phyloP scores from a whole-genome alignment of 2,329 filamentous ascomycete species.

The Neonectria punicea region DNA sequence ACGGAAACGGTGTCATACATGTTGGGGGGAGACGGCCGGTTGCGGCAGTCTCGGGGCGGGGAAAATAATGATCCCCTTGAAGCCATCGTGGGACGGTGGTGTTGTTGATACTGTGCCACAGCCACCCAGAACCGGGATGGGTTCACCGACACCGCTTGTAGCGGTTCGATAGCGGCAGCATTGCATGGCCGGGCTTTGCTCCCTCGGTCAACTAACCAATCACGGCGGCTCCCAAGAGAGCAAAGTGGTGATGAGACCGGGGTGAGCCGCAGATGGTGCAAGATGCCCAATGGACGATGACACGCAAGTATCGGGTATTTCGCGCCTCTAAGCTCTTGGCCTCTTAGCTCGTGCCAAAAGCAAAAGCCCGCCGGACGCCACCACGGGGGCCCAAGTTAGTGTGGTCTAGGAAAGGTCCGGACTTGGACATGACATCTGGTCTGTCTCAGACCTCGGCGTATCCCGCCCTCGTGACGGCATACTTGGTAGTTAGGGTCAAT shows the following conservation, averaged over 20 bases:
- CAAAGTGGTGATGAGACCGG: constrained; percentile 43
- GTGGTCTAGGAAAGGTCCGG: constrained; percentile 19
- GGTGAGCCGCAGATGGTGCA: constrained; percentile 45
- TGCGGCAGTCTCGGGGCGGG: constrained; percentile 42
- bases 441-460: background rate
- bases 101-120: constrained; percentile 44
- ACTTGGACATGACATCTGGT: constrained; percentile 4
- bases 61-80: constrained; percentile 43
- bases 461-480: constrained; percentile 1
- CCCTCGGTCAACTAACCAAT: constrained; percentile 43
- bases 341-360: constrained; percentile 39
- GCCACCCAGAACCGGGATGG: constrained; percentile 39
- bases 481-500: background rate
- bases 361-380: constrained; percentile 27
- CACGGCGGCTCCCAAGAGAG: constrained; percentile 36
- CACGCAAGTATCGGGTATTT: constrained; percentile 41
- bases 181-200: constrained; percentile 38
- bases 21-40: constrained; percentile 43
- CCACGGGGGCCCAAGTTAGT: constrained; percentile 7
- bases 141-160: constrained; percentile 45
- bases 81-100: constrained; percentile 41
- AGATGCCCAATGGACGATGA: constrained; percentile 42
- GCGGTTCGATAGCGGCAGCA: constrained; percentile 43
- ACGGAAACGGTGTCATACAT: constrained; percentile 44
- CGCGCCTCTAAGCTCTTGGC: constrained; percentile 33